Evolutionary conservation across 345 rosid genomes (phyloP).

Genomic region (Gossypium turneri): DNA sequence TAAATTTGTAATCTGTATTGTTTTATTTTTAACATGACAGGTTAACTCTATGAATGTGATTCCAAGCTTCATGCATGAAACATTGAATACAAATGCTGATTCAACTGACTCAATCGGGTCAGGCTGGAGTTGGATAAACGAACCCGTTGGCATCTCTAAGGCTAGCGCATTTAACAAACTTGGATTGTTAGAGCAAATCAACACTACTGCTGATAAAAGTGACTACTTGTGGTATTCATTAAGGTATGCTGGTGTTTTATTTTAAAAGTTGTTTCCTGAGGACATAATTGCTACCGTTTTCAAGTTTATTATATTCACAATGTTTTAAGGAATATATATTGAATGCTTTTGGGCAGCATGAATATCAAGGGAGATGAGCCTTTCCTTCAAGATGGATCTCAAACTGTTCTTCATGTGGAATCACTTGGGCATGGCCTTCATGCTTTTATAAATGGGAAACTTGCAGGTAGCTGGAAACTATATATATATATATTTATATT

Average conservation of each 20-base stretch:
- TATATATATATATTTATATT: neutral
- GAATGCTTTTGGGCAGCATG: conserved; percentile 36
- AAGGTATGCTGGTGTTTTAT: conserved; percentile 40
- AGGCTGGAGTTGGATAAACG: conserved; percentile 72
- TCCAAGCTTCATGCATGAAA: conserved; percentile 44
- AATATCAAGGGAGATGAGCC: conserved; percentile 46
- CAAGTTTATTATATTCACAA: conserved; percentile 1
- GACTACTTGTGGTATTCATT: conserved; percentile 92
- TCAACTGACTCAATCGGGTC: conserved; percentile 45
- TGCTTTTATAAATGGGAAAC: conserved; percentile 75
- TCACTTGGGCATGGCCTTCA: conserved; percentile 86
- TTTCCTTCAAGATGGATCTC: conserved; percentile 64
- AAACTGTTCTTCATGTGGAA: conserved; percentile 64
- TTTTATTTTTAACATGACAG: conserved; percentile 32
- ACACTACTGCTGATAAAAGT: conserved; percentile 78
- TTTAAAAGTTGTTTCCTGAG: conserved; percentile 1
- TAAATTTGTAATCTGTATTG: conserved; percentile 3
- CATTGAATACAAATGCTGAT: conserved; percentile 37
- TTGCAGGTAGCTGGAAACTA: conserved; percentile 46
- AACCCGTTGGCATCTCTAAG: conserved; percentile 82
- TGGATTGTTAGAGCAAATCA: conserved; percentile 83
- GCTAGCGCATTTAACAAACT: conserved; percentile 47
- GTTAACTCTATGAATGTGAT: conserved; percentile 60
- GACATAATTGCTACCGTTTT: conserved; percentile 4
- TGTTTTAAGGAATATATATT: neutral